Percentiles rank a stretch among this genome's conserved stretches.
phyloP scores from a whole-genome alignment of 495 filamentous ascomycete species.

The Lentithecium fluviatile region DNA sequence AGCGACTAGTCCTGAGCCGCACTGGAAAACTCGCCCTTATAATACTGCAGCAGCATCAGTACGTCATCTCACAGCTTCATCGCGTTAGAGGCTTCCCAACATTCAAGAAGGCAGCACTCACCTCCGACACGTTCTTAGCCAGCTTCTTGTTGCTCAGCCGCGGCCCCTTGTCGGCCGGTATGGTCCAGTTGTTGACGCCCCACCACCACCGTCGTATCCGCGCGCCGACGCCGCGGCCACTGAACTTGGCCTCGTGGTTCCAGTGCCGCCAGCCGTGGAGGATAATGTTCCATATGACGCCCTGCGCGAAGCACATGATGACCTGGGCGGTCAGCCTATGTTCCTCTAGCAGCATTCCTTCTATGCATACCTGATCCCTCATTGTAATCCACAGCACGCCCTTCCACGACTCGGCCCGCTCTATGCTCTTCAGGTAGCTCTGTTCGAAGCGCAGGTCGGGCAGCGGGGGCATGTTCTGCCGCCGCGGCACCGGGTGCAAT shows the following conservation, averaged over 20 bases:
- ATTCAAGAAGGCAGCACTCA: conserved; percentile 43
- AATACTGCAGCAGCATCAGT: conserved; percentile 27
- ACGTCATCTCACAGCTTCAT: not conserved
- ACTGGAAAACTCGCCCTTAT: conserved; percentile 32
- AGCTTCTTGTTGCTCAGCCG: conserved; percentile 37
- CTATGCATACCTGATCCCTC: conserved; percentile 71
- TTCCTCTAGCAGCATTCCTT: conserved; percentile 13
- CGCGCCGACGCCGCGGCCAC: conserved; percentile 68
- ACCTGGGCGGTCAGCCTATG: conserved; percentile 52
- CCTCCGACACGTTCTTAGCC: conserved; percentile 50
- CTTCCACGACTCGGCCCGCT: conserved; percentile 70
- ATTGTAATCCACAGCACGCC: conserved; percentile 79
- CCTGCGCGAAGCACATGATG: conserved; percentile 78
- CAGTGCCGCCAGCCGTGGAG: conserved; percentile 80
- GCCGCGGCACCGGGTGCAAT: conserved; percentile 51
- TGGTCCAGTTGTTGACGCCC: conserved; percentile 79
- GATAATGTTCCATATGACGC: conserved; percentile 75
- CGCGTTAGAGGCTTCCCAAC: not conserved
- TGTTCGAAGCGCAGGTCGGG: conserved; percentile 96
- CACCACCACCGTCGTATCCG: conserved; percentile 85
- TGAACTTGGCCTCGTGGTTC: conserved; percentile 70
- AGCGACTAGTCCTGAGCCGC: conserved; percentile 23
- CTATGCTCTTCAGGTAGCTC: conserved; percentile 86
- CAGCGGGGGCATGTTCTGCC: conserved; percentile 67
- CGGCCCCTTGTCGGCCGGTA: conserved; percentile 47